Base-by-base conservation (phyloP, 352 stramenopile genomes). In the Thalassiosira hispida region DNA sequence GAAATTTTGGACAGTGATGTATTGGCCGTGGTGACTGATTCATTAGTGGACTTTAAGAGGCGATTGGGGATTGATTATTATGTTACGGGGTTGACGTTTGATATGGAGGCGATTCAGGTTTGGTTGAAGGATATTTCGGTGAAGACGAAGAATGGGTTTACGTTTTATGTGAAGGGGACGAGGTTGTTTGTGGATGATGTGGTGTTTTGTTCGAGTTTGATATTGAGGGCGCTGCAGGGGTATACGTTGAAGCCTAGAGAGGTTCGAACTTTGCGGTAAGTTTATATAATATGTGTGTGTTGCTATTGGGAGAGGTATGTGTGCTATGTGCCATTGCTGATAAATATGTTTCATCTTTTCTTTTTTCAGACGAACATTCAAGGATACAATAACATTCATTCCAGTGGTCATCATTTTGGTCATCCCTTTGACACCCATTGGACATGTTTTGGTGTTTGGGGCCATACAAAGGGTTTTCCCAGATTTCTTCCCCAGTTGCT, bases 401-500 rank as follows among this genome's bases (percentile, higher is more conserved):
- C 94, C 94, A 23, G 93, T 96, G 53, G 80, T 96, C 16, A 95
- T 97, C 63, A 97, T 97, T 77, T 83, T 96, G 38, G 76, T 97
- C 18, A 93, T 96, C 63, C 94, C 94, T 25, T 77, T 97, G 38
- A 90, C 91, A 44, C 94, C 94, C 20, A 84, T 96, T 31, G 93
- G 93, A 12, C 93, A 96, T 73, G 92, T 96, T 25, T 78, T 96
- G 16, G 88, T 96, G n/a, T 96, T 96, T 80, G 90, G 87, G 57
- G 93, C 93, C 11, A 96, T 96, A 73, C 93, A 96, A 74, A 77
- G 92, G 49, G 94, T 96, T 63, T 96, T 96, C 68, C 93, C 93
- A 23, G 92, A 95, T 61, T 96, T 96, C 70, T 96, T 96, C 73
- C 93, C 93, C n/a, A 95, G 85, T 72, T 95, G 92, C 68, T 96